Evolutionary conservation across 306 rosid genomes (phyloP).

Genomic region (Inga laurina): DNA sequence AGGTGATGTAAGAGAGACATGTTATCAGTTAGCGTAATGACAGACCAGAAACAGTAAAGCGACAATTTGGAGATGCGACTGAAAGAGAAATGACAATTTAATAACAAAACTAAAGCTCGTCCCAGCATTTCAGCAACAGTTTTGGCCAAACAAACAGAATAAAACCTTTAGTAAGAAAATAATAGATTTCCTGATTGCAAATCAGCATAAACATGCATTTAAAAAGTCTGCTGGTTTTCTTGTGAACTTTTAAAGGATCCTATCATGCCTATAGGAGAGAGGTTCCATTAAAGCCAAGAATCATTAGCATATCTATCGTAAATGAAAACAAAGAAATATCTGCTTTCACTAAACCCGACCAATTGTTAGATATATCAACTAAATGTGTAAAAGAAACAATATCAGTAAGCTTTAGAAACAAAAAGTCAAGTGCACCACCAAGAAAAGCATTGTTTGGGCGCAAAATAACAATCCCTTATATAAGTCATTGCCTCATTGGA

Average conservation of each 20-base stretch:
- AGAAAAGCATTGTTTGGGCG: neutral
- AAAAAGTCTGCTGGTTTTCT: neutral
- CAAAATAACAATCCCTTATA: constrained; percentile 3
- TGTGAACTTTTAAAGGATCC: neutral
- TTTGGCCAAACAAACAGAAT: neutral
- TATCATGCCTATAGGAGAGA: constrained; percentile 8
- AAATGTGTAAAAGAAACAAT: neutral
- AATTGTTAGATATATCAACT: neutral
- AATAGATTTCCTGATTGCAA: neutral
- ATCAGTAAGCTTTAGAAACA: neutral
- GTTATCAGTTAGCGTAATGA: neutral
- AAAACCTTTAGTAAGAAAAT: neutral
- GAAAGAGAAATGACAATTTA: neutral
- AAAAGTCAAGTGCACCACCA: constrained; percentile 1
- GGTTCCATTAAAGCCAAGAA: neutral
- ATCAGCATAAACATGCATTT: neutral
- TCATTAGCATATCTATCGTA: neutral
- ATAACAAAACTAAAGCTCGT: neutral
- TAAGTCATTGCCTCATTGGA: neutral
- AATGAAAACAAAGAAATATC: constrained; percentile 2
- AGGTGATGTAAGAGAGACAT: neutral
- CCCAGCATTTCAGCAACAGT: neutral
- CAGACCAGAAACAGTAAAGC: neutral
- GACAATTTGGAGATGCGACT: neutral
- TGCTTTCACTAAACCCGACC: neutral